These are phyloP conservation scores for Azolla pinnata DNA, from an alignment of 75 land plant genomes.

Conservation along the genomic window DNA sequence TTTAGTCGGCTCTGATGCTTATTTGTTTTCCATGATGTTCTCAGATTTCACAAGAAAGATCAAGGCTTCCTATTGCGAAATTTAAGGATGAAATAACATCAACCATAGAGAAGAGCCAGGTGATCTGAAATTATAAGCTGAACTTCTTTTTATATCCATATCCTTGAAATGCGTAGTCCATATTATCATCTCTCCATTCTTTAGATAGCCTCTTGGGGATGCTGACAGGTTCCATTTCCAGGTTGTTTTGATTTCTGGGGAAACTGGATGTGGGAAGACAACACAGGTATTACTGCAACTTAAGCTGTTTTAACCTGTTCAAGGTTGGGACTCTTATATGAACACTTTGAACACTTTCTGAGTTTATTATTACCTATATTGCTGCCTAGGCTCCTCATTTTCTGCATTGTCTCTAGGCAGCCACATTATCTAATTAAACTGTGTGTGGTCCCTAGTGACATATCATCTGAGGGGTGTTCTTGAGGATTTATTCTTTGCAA, in stretches of 20 bases:
- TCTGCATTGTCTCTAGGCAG: no score
- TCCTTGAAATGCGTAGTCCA: not conserved
- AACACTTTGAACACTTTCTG: no score
- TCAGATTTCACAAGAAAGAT: constrained; percentile 63
- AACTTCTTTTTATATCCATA: no score
- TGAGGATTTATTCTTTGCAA: no score
- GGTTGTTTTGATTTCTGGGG: constrained; percentile 92
- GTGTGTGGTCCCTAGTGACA: no score
- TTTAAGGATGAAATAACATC: constrained; percentile 67
- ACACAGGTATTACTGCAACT: constrained; percentile 91
- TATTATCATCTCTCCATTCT: not conserved
- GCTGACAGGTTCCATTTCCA: constrained; percentile 9
- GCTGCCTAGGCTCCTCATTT: no score
- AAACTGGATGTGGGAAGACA: constrained; percentile 98
- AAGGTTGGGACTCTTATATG: no score
- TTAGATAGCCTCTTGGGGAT: not conserved
- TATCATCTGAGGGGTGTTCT: no score
- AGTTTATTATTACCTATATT: no score
- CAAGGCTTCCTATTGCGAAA: constrained; percentile 75
- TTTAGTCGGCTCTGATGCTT: not conserved
- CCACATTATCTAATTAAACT: no score
- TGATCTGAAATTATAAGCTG: no score
- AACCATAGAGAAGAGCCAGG: constrained; percentile 68
- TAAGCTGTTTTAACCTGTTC: no score
- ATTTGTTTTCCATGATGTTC: not conserved